These are phyloP conservation scores for Primulina tabacum DNA, from an alignment of 257 asterid genomes.

Conservation along the genomic window DNA sequence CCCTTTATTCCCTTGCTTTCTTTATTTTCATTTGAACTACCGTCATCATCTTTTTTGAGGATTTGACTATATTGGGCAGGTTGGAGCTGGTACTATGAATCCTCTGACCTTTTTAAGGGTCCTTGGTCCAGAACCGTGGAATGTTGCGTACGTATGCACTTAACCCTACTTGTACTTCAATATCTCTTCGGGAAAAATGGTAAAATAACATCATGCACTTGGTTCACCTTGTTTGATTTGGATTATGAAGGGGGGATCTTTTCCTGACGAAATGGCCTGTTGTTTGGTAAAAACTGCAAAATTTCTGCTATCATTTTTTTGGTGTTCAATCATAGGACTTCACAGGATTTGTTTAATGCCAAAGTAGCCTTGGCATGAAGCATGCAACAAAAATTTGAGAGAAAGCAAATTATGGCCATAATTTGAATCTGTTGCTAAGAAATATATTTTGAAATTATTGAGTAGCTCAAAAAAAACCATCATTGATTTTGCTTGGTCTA, in stretches of 20 bases:
- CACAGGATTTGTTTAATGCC: too few species aligned
- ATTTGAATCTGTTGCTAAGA: too few species aligned
- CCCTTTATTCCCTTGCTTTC: neutral
- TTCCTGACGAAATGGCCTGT: neutral
- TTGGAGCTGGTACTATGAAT: slow-evolving; percentile 99
- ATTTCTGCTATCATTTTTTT: neutral
- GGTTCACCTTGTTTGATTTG: neutral
- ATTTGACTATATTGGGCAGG: slow-evolving; percentile 54
- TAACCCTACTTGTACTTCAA: slow-evolving; percentile 11
- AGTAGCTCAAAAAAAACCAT: too few species aligned
- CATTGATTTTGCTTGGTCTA: too few species aligned
- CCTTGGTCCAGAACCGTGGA: slow-evolving; percentile 99
- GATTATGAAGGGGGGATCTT: slow-evolving; percentile 1
- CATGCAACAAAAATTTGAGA: too few species aligned
- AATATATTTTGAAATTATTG: too few species aligned
- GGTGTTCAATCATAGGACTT: neutral
- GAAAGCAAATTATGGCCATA: too few species aligned
- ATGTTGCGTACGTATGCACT: slow-evolving; percentile 79
- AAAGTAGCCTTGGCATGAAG: too few species aligned
- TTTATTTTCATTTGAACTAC: neutral
- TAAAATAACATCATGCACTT: neutral
- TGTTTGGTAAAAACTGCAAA: neutral
- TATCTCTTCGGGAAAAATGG: neutral
- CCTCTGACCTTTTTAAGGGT: slow-evolving; percentile 92
- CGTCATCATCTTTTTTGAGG: slow-evolving; percentile 21